Evolutionary conservation across 345 rosid species (phyloP).

Genomic region (Aegle marmelos): DNA sequence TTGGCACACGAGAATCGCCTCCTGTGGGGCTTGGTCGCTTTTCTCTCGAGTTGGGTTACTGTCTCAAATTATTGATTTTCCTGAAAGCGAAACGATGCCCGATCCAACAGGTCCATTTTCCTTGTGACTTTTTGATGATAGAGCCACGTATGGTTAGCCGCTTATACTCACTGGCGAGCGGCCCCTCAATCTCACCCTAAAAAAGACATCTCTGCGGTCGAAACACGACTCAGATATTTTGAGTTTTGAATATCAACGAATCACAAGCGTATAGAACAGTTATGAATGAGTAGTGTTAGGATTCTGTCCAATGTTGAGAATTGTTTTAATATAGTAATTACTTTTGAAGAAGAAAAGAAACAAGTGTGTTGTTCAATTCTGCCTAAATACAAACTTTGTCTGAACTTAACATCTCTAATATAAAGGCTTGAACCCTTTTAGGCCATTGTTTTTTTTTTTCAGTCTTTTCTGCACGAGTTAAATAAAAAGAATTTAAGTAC

Average conservation of each 20-base stretch:
- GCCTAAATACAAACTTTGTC: no score
- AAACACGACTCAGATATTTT: background rate
- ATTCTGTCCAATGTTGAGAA: no score
- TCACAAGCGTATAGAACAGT: background rate
- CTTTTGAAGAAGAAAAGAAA: no score
- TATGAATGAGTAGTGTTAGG: background rate
- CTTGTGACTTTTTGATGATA: background rate
- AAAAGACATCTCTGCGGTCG: background rate
- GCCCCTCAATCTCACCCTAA: background rate
- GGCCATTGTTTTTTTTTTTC: no score
- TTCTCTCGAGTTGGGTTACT: no score
- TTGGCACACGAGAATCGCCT: background rate
- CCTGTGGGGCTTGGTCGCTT: background rate
- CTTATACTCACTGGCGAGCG: background rate
- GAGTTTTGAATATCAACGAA: background rate
- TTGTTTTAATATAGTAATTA: no score
- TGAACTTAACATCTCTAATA: no score
- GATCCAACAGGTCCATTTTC: background rate
- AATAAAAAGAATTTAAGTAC: no score
- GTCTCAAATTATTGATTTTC: background rate
- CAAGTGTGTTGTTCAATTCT: no score
- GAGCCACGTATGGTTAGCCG: background rate
- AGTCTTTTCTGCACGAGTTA: no score
- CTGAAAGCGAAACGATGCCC: background rate
- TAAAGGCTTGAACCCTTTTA: no score